Evolutionary conservation across 2,329 filamentous ascomycete genomes (phyloP).

Genomic region (Claviceps spartinae): DNA sequence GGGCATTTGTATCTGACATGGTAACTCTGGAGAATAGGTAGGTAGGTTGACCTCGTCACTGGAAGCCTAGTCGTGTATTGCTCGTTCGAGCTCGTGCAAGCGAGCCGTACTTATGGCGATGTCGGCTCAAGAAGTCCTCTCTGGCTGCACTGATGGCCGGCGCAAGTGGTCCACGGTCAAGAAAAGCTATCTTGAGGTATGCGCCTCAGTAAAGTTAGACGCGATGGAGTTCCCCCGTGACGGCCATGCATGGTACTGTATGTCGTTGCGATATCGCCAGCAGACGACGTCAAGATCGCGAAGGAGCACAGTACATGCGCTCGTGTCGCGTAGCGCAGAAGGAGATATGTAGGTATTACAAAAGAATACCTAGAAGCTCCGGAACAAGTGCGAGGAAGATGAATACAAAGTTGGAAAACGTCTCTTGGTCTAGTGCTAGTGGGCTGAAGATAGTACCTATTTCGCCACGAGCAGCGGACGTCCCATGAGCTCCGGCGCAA

Average conservation of each 20-base stretch:
- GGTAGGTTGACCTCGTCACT: not conserved
- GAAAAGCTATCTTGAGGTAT: slow-evolving; percentile 2
- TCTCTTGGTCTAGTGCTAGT: not conserved
- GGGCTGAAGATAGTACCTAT: not conserved
- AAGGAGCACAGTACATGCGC: not conserved
- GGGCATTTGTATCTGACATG: slow-evolving; percentile 1
- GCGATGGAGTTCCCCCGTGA: not conserved
- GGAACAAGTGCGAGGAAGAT: not conserved
- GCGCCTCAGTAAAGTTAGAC: slow-evolving; percentile 2
- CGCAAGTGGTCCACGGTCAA: not conserved
- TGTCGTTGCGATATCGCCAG: not conserved
- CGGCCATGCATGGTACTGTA: slow-evolving; percentile 5
- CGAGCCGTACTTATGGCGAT: not conserved
- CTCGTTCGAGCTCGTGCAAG: not conserved
- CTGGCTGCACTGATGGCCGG: not conserved
- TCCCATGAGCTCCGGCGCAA: not conserved
- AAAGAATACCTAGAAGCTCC: not conserved
- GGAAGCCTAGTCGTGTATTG: not conserved
- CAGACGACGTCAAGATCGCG: not conserved
- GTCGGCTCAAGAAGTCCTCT: not conserved
- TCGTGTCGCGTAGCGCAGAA: not conserved
- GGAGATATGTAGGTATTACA: too few relatives aligned
- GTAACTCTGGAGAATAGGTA: not conserved
- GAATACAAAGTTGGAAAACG: not conserved
- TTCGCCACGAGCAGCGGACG: not conserved